Evolutionary conservation across 2,329 filamentous ascomycete species (phyloP), one percentile per base, ranked within the genome.

Genomic region (Parastagonospora nodorum): DNA sequence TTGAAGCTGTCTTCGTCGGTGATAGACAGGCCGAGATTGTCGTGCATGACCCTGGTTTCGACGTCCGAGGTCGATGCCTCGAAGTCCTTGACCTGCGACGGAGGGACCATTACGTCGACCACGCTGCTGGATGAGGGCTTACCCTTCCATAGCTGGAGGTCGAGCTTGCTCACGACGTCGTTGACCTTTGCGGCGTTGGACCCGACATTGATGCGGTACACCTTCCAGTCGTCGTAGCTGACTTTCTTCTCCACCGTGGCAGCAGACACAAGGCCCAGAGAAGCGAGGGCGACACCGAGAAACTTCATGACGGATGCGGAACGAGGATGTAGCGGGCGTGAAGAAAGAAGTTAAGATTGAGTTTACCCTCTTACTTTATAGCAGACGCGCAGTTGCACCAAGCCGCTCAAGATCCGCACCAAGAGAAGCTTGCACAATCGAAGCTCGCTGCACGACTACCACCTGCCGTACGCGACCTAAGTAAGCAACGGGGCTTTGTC

Each of bases 11-110:
- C 54, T 52, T 74, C 72, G 9, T 63, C 58, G 10, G 65, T 53
- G 42, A 74, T 72, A 7, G 70, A 69, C n/a, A 57, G 52, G 28
- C 72, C 72, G 48, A 74, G 64, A 15, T 74, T 63, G n/a, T 71
- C 64, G 47, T 74, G 70, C 67, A 74, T 73, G 36, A 73, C 41
- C 46, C 61, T 53, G 8, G 63, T 67, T 40, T 68, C 58, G n/a
- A 72, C 47, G 29, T 52, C 60, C 32, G 61, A 48, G 19, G 63
- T 64, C 28, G 63, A 60, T 35, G 60, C 44, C 38, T 69, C 61
- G 33, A 73, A 72, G 6, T 64, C 63, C 32, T 57, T 43, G 42
- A 70, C 47, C 35, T 68, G 61, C 15, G 67, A 51, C 6, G 72
- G 71, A 5, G 68, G 62, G 2, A 74, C 71, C 42, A 71, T 64